Evolutionary conservation across 192 early-diverging fungal genomes (phyloP), one percentile per base, ranked within the genome.

Genomic region (Mortierella antarctica): DNA sequence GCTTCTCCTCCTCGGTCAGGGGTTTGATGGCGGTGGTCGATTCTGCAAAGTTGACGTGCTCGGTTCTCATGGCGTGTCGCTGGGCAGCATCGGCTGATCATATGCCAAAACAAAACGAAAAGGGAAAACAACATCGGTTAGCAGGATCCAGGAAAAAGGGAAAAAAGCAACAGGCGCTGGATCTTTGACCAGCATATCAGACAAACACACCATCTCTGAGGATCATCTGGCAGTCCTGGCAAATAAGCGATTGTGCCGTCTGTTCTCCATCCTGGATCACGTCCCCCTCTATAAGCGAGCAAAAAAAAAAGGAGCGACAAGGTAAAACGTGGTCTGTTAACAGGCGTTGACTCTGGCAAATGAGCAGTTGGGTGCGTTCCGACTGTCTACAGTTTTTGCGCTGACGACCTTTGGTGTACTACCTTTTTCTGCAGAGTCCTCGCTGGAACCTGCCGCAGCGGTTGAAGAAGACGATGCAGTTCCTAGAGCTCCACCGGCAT

Each of bases 191-290:
- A 31, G 31, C 31, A 31, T 31, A 20, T 57, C 20, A 20, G 55
- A 2, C 10, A 57, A 4, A 57, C 10, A 41, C 41, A 90, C 91
- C 86, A 82, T 96, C 93, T 47, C 89, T 83, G 49, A 96, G 84
- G n/a, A 96, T 67, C 65, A 91, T 88, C 49, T 90, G 87, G 66
- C 95, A 96, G 63, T 96, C 95, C 53, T 96, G 89, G 80, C 95
- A 96, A 45, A 89, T 78, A 41, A 96, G 83, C 49, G 89, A 92
- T 51, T 95, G 89, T 1, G 95, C 92, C 14, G 93, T 95, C 57
- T 89, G 92, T 65, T 95, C 89, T 12, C 90, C 90, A 65, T 87
- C 87, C 18, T 86, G 73, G 68, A 94, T 93, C 53, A 89, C 90
- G 51, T 87, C 93, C 39, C 84, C 86, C 57, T 83, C 84, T 67